These are phyloP conservation scores for Populus ilicifolia DNA, from an alignment of 345 rosid genomes.

Conservation along the genomic window DNA sequence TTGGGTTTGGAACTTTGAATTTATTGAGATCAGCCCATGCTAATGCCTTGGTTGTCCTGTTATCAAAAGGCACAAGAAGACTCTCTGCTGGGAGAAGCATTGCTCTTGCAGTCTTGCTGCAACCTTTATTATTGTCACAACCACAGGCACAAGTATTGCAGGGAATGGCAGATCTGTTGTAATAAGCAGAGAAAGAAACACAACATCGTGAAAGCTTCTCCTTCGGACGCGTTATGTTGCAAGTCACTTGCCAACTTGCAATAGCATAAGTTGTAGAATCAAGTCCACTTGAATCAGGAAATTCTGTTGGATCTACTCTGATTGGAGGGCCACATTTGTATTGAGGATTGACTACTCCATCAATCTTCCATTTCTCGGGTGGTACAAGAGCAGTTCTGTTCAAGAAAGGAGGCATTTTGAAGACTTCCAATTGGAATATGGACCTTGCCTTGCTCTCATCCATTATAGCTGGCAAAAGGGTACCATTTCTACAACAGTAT, in stretches of 20 bases:
- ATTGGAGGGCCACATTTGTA: slow-evolving; percentile 78
- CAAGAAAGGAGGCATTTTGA: slow-evolving; percentile 66
- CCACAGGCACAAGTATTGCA: slow-evolving; percentile 96
- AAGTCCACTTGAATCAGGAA: slow-evolving; percentile 71
- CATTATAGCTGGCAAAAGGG: slow-evolving; percentile 62
- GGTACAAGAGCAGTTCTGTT: slow-evolving; percentile 67
- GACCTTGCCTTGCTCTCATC: slow-evolving; percentile 52
- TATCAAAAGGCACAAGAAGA: slow-evolving; percentile 64
- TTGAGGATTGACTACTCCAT: slow-evolving; percentile 53
- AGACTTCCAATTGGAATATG: slow-evolving; percentile 71
- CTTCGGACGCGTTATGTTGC: slow-evolving; percentile 77
- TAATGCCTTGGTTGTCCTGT: slow-evolving; percentile 60
- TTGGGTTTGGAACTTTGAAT: slow-evolving; percentile 41
- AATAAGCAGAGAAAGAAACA: slow-evolving; percentile 92
- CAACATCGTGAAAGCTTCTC: slow-evolving; percentile 57
- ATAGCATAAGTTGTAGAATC: slow-evolving; percentile 42
- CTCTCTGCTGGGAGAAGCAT: slow-evolving; percentile 80
- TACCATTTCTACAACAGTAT: slow-evolving; percentile 72
- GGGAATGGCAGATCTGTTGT: slow-evolving; percentile 69
- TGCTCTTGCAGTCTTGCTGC: slow-evolving; percentile 44
- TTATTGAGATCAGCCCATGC: slow-evolving; percentile 75
- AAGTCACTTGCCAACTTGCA: slow-evolving; percentile 73
- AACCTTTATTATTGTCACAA: slow-evolving; percentile 32
- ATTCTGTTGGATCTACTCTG: slow-evolving; percentile 63
- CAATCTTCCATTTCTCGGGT: slow-evolving; percentile 69